phyloP scores from a whole-genome alignment of 495 filamentous ascomycete genomes.

The Hypoxylon perforatum region DNA sequence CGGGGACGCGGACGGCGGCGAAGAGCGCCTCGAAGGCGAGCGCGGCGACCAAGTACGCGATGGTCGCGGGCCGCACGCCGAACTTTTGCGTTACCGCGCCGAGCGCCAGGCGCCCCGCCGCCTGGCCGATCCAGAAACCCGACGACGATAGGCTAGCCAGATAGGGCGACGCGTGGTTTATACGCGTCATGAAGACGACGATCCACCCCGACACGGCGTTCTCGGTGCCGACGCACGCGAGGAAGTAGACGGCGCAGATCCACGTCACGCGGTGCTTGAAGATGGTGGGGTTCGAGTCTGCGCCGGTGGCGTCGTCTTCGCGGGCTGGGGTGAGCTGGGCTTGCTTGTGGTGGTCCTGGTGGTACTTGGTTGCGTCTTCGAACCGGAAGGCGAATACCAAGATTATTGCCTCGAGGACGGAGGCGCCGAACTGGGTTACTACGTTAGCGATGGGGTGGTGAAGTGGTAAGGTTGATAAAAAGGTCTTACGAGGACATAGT shows the following conservation, averaged over 20 bases:
- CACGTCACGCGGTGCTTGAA: constrained; percentile 62
- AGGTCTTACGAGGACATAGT: constrained; percentile 53
- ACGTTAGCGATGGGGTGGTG: neutral
- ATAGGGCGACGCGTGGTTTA: constrained; percentile 70
- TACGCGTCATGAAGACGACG: constrained; percentile 75
- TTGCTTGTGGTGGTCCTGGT: constrained; percentile 54
- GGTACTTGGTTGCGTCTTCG: constrained; percentile 66
- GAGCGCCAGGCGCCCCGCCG: constrained; percentile 70
- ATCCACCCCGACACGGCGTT: constrained; percentile 80
- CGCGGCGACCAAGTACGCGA: constrained; percentile 62
- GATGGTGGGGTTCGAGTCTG: constrained; percentile 30
- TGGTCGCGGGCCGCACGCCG: constrained; percentile 66
- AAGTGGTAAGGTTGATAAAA: neutral
- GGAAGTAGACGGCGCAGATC: constrained; percentile 72
- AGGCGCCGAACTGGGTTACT: constrained; percentile 60
- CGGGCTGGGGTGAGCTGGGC: constrained; percentile 29
- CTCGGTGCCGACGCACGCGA: constrained; percentile 76
- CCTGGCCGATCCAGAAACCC: constrained; percentile 79
- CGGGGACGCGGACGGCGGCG: constrained; percentile 72
- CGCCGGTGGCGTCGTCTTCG: constrained; percentile 33
- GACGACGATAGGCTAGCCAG: constrained; percentile 75
- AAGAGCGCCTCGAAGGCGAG: constrained; percentile 72
- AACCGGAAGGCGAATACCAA: constrained; percentile 67
- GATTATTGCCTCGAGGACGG: constrained; percentile 64
- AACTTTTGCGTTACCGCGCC: constrained; percentile 65